Conservation (phyloP, 2,329 filamentous ascomycete species). For the Amesomyces nigricolor region DNA sequence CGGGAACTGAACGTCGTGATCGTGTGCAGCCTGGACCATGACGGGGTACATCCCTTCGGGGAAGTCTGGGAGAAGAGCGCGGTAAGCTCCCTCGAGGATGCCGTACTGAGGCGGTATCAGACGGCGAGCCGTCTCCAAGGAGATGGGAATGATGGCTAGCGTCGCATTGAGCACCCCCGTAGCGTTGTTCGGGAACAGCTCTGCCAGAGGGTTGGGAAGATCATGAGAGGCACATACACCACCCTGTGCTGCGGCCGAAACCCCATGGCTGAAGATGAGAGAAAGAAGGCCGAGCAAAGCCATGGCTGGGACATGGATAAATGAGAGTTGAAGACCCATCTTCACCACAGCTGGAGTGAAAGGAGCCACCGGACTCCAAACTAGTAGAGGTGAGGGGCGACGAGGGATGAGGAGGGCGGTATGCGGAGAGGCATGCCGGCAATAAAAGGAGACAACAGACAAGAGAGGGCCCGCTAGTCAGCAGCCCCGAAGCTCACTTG, state of each 20-base stretch:
- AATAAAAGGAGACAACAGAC: conserved; percentile 8
- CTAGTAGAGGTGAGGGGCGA: conserved; percentile 15
- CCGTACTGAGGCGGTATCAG: conserved; percentile 44
- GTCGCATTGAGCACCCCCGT: conserved; percentile 52
- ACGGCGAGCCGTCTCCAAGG: conserved; percentile 39
- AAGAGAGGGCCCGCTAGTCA: conserved; percentile 16
- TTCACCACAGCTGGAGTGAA: conserved; percentile 15
- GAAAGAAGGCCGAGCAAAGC: conserved; percentile 21
- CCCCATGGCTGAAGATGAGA: conserved; percentile 21
- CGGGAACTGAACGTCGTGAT: conserved; percentile 45
- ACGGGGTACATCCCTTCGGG: conserved; percentile 49
- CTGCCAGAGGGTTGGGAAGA: conserved; percentile 44
- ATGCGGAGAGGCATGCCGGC: conserved; percentile 24
- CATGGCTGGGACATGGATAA: conserved; percentile 21
- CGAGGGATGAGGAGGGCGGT: conserved; percentile 21
- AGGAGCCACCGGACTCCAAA: conserved; percentile 14
- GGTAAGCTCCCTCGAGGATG: conserved; percentile 47
- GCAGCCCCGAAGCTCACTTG: conserved; percentile 12
- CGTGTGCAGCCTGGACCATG: conserved; percentile 43
- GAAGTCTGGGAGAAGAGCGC: conserved; percentile 42
- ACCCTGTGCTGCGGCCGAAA: conserved; percentile 9
- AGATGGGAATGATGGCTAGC: conserved; percentile 46
- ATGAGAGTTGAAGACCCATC: conserved; percentile 22
- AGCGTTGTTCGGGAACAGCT: conserved; percentile 40
- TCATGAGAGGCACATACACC: conserved; percentile 23